Percentiles rank a stretch among this genome's conserved stretches.
Conservation (phyloP, 2,329 filamentous ascomycete genomes). For the Grosmannia penicillata region DNA sequence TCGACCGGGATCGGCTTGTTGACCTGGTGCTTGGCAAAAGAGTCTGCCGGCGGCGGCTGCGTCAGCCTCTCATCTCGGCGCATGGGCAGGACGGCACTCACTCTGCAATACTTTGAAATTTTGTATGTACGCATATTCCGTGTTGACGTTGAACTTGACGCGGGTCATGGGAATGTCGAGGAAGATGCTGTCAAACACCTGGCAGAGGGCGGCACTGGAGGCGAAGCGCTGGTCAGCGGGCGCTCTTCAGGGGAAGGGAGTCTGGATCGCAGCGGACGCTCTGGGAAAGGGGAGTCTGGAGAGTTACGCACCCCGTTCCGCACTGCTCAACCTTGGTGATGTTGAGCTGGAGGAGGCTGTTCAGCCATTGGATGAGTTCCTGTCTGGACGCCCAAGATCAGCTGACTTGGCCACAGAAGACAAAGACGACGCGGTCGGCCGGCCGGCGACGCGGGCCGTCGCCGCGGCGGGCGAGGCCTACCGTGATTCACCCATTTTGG, state of each 20-base stretch:
- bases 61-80: neutral
- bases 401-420: neutral
- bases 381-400: slow-evolving; percentile 45
- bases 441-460: no score
- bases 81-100: slow-evolving; percentile 39
- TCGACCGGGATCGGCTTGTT: slow-evolving; percentile 85
- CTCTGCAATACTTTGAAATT: slow-evolving; percentile 98
- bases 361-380: slow-evolving; percentile 91
- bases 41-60: slow-evolving; percentile 51
- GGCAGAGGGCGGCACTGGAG: slow-evolving; percentile 77
- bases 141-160: slow-evolving; percentile 97
- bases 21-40: slow-evolving; percentile 73
- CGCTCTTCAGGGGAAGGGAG: neutral
- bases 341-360: slow-evolving; percentile 95
- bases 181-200: slow-evolving; percentile 97
- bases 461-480: neutral
- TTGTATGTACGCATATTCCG: slow-evolving; percentile 92
- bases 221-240: neutral
- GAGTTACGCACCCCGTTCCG: slow-evolving; percentile 67
- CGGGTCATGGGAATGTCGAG: slow-evolving; percentile 86
- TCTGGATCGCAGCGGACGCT: no score
- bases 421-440: neutral
- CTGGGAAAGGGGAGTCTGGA: slow-evolving; percentile 13
- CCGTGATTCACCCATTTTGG: slow-evolving; percentile 12
- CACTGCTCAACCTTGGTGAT: slow-evolving; percentile 96